Conservation (phyloP, 345 rosid species). For the Gossypium rotundifolium region DNA sequence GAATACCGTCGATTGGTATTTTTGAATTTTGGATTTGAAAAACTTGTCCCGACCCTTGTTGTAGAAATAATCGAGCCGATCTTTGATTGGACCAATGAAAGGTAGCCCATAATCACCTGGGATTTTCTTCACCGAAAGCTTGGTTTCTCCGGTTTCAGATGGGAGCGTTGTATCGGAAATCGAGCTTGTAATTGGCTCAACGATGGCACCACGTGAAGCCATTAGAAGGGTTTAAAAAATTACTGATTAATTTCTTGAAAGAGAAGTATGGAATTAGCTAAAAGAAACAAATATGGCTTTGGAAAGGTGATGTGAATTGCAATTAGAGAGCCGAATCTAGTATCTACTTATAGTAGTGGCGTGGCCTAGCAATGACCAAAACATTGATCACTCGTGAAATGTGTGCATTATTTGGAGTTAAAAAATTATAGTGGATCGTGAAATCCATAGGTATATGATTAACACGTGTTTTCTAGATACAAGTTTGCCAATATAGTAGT, state of each 20-base stretch:
- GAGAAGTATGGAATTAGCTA: too few relatives aligned
- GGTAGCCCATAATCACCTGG: conserved; percentile 81
- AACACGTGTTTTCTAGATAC: rapidly evolving
- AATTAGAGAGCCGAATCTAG: too few relatives aligned
- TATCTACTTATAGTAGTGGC: too few relatives aligned
- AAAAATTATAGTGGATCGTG: too few relatives aligned
- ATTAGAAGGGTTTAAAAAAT: too few relatives aligned
- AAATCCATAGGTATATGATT: too few relatives aligned
- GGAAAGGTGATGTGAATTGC: too few relatives aligned
- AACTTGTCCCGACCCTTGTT: conserved; percentile 62
- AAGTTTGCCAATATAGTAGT: rapidly evolving
- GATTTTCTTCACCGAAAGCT: conserved; percentile 50
- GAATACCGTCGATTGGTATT: conserved; percentile 61
- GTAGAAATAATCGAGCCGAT: conserved; percentile 69
- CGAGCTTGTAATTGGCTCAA: conserved; percentile 27
- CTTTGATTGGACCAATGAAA: conserved; percentile 59
- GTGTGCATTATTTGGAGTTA: too few relatives aligned
- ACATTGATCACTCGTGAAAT: too few relatives aligned
- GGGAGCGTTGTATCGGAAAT: background rate
- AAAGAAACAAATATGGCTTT: too few relatives aligned
- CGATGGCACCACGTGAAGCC: background rate
- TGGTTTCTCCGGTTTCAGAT: conserved; percentile 6
- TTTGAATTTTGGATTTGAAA: conserved; percentile 61
- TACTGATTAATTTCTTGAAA: too few relatives aligned
- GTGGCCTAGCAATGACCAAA: too few relatives aligned